Percentiles rank a stretch among this genome's conserved stretches.
phyloP scores from a whole-genome alignment of 352 stramenopile species.

The Phytophthora boehmeriae region DNA sequence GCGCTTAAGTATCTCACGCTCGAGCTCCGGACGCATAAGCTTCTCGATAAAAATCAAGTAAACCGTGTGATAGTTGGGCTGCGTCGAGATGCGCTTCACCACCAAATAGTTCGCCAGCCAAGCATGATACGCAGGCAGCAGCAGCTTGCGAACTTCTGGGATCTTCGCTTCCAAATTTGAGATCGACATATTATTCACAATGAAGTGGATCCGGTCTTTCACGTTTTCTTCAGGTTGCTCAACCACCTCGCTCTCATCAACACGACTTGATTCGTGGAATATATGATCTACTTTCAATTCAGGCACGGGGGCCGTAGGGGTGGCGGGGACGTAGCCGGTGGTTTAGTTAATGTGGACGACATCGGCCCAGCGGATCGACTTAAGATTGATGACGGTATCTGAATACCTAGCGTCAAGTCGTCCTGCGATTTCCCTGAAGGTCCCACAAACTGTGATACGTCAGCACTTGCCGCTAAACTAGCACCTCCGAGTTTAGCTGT shows the following conservation, averaged over 20 bases:
- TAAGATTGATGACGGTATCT: slow-evolving; percentile 50
- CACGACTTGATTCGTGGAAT: slow-evolving; percentile 70
- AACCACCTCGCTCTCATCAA: slow-evolving; percentile 69
- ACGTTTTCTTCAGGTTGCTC: slow-evolving; percentile 83
- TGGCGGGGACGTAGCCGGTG: slow-evolving; percentile 47
- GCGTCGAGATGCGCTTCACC: slow-evolving; percentile 98
- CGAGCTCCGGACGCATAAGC: slow-evolving; percentile 92
- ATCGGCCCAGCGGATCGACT: slow-evolving; percentile 54
- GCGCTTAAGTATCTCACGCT: slow-evolving; percentile 94
- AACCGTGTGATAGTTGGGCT: slow-evolving; percentile 98
- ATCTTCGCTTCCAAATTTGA: slow-evolving; percentile 98
- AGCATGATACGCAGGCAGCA: slow-evolving; percentile 93
- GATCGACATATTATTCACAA: slow-evolving; percentile 99
- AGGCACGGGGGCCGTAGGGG: slow-evolving; percentile 47
- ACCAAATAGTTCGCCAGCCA: slow-evolving; percentile 99
- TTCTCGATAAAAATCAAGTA: slow-evolving; percentile 99
- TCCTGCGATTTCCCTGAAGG: slow-evolving; percentile 32
- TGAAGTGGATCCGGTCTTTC: slow-evolving; percentile 98
- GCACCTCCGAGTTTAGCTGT: slow-evolving; percentile 26
- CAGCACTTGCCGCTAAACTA: slow-evolving; percentile 27
- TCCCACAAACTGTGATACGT: slow-evolving; percentile 14
- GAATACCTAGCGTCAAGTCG: slow-evolving; percentile 36
- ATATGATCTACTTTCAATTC: slow-evolving; percentile 86
- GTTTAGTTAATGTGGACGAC: slow-evolving; percentile 44
- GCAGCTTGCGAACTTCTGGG: slow-evolving; percentile 94